These are phyloP conservation scores for Aspergillus ostianus DNA, from an alignment of 495 filamentous ascomycete genomes.

Conservation along the genomic window DNA sequence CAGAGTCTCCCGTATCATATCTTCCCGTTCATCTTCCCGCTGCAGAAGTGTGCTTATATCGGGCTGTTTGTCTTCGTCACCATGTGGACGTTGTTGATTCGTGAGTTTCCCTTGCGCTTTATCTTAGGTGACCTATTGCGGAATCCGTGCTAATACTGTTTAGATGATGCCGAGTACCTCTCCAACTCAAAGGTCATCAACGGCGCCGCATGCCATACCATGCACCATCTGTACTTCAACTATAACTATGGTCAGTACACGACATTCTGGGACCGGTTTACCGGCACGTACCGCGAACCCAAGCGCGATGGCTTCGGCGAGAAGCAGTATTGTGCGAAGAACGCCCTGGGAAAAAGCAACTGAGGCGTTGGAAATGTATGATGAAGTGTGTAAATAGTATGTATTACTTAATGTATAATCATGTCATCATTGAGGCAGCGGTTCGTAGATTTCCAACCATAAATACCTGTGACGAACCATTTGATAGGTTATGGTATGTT, in stretches of 20 bases:
- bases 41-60: slow-evolving; percentile 86
- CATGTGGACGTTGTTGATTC: slow-evolving; percentile 94
- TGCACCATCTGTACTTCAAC: slow-evolving; percentile 95
- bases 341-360: background rate
- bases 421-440: background rate
- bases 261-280: slow-evolving; percentile 88
- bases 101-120: slow-evolving; percentile 21
- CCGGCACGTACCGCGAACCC: slow-evolving; percentile 80
- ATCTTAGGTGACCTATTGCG: background rate
- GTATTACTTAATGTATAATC: background rate
- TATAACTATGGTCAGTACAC: slow-evolving; percentile 97
- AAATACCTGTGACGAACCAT: no score
- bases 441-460: background rate
- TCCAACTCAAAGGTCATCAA: slow-evolving; percentile 80
- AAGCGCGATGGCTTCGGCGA: slow-evolving; percentile 50
- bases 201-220: slow-evolving; percentile 90
- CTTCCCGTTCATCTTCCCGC: slow-evolving; percentile 85
- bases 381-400: background rate
- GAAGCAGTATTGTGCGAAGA: background rate
- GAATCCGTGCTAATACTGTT: background rate
- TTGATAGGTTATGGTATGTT: background rate
- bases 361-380: background rate
- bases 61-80: slow-evolving; percentile 86
- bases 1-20: slow-evolving; percentile 93
- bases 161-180: slow-evolving; percentile 86